Evolutionary conservation across 768 basidiomycete genomes (phyloP).

Genomic region (Termitomyces sp.): DNA sequence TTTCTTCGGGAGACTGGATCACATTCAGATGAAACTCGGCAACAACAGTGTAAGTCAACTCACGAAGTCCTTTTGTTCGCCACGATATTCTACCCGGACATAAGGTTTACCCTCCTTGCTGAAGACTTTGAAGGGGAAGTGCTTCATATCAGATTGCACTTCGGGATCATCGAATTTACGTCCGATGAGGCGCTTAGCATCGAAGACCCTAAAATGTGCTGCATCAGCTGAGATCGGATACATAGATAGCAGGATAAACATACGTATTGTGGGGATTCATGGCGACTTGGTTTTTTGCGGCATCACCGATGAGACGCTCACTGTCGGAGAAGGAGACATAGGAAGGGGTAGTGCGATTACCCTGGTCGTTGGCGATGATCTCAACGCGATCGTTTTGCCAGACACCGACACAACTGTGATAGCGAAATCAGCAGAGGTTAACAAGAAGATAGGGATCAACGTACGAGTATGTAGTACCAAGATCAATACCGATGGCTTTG

Average conservation of each 20-base stretch:
- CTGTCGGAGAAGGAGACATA: slow-evolving; percentile 93
- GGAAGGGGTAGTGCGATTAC: slow-evolving; percentile 92
- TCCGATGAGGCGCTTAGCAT: slow-evolving; percentile 97
- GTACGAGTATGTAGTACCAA: slow-evolving; percentile 90
- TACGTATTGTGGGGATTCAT: slow-evolving; percentile 96
- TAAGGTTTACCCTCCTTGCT: slow-evolving; percentile 86
- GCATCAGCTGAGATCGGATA: slow-evolving; percentile 2
- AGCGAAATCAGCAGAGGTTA: slow-evolving; percentile 5
- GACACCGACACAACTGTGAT: slow-evolving; percentile 89
- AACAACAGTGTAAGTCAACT: slow-evolving; percentile 21
- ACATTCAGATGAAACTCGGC: slow-evolving; percentile 18
- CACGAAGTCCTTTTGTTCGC: slow-evolving; percentile 91
- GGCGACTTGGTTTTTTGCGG: slow-evolving; percentile 97
- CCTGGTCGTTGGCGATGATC: slow-evolving; percentile 95
- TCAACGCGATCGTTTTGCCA: slow-evolving; percentile 99
- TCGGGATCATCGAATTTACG: slow-evolving; percentile 84
- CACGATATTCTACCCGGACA: slow-evolving; percentile 86
- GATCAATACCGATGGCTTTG: slow-evolving; percentile 89
- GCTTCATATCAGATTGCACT: slow-evolving; percentile 79
- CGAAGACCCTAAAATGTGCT: slow-evolving; percentile 67
- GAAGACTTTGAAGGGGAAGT: slow-evolving; percentile 93
- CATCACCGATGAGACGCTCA: slow-evolving; percentile 98
- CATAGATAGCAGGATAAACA: slow-evolving; percentile 14
- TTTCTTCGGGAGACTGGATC: slow-evolving; percentile 85
- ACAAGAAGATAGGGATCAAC: slow-evolving; percentile 21